Conservation (phyloP, 2,329 filamentous ascomycete genomes). For the Cladophialophora chaetospira region DNA sequence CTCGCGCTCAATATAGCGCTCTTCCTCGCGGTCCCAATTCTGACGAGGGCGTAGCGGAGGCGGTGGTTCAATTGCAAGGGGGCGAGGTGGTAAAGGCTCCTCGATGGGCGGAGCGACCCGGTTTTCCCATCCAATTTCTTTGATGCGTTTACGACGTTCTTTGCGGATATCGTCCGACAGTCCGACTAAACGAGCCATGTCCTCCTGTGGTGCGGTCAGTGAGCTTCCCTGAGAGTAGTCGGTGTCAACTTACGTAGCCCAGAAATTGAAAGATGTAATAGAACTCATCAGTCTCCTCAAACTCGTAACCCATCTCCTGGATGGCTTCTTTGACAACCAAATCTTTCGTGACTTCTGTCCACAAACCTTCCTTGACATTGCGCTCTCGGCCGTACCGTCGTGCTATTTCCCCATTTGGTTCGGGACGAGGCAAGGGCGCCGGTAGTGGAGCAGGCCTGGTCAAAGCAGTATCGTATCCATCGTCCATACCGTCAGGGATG, state of each 20-base stretch:
- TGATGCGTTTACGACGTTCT: constrained; percentile 60
- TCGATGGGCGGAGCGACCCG: constrained; percentile 30
- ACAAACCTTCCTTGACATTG: constrained; percentile 64
- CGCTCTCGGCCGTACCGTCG: constrained; percentile 48
- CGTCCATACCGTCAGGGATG: constrained; percentile 64
- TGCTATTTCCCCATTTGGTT: constrained; percentile 41
- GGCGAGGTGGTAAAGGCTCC: constrained; percentile 20
- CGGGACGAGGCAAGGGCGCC: constrained; percentile 28
- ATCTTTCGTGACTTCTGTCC: constrained; percentile 97
- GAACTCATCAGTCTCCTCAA: constrained; percentile 83
- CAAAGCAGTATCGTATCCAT: constrained; percentile 57
- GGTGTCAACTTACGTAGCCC: constrained; percentile 66
- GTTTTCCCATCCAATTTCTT: constrained; percentile 58
- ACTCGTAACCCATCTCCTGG: constrained; percentile 79
- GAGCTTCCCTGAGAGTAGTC: neutral
- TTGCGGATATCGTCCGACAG: constrained; percentile 79
- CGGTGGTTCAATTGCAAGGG: constrained; percentile 29
- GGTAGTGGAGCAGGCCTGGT: constrained; percentile 42
- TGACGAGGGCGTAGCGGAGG: constrained; percentile 26
- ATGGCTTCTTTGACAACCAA: constrained; percentile 85
- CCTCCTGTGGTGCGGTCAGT: constrained; percentile 62
- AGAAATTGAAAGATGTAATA: constrained; percentile 94
- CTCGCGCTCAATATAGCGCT: constrained; percentile 34
- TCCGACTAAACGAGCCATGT: constrained; percentile 80
- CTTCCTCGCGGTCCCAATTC: constrained; percentile 34